Base-by-base conservation (phyloP, 495 filamentous ascomycete genomes). In the Rhypophila decipiens region DNA sequence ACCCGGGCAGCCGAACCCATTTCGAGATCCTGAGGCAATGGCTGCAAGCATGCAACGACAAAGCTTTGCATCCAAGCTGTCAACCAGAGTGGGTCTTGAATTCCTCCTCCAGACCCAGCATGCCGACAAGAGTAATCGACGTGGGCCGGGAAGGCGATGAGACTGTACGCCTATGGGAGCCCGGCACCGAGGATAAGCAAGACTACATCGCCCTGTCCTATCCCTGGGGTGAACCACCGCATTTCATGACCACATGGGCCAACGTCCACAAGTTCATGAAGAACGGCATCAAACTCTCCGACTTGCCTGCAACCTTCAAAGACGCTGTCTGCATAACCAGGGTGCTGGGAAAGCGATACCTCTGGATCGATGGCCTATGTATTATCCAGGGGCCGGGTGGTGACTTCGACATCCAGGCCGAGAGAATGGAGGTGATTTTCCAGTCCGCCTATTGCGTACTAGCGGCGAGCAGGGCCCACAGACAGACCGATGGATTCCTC, bases 341-440 rank as follows among this genome's bases (percentile, higher is more conserved):
- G 18, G 23, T 18, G 10, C 37, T 62, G 10, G 24, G 33, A 1
- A 47, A 58, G 1, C 39, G 35, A 20, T 68, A 53, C 34, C 24
- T 59, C 1, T 66, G 65, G 66, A 65, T 70, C 23, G 66, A 69
- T 46, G 61, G 57, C 2, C 31, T 70, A 5, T 68, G 66, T 44
- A 71, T 70, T 23, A 61, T 68, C 12, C 65, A 71, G 41, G 55
- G 56, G 3, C 51, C 58, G 11, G n/a, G 15, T 5, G 47, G 49
- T 1, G 69, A 71, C 49, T 73, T 59, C n/a, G n/a, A n/a, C n/a
- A n/a, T n/a, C n/a, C n/a, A n/a, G n/a, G n/a, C n/a, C n/a, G n/a
- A n/a, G n/a, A n/a, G n/a, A n/a, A n/a, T n/a, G n/a, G n/a, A n/a
- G n/a, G n/a, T n/a, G n/a, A n/a, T n/a, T n/a, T n/a, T n/a, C n/a